Percentiles rank a stretch among this genome's conserved stretches.
Evolutionary conservation across 2,329 filamentous ascomycete genomes (phyloP).

Genomic region (Talaromyces sp.): DNA sequence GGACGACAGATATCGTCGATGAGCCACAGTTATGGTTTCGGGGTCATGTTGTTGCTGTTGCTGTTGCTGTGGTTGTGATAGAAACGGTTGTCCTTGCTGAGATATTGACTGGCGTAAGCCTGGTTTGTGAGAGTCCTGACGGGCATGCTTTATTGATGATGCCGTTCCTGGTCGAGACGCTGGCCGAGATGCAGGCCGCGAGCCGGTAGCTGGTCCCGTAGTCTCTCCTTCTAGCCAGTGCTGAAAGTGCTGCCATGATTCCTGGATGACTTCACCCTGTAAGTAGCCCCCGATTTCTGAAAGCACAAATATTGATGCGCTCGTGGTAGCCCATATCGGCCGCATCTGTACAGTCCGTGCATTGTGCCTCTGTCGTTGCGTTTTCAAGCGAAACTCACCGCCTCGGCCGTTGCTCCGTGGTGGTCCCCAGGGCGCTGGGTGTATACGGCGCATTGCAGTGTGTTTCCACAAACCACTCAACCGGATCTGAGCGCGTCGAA

Average conservation of each 20-base stretch:
- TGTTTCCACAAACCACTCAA: conserved; percentile 84
- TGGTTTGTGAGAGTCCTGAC: not conserved
- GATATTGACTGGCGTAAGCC: not conserved
- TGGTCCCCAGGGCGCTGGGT: conserved; percentile 66
- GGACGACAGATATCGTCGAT: conserved; percentile 68
- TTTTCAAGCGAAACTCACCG: conserved; percentile 56
- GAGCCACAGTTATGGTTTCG: conserved; percentile 74
- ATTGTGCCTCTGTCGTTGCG: conserved; percentile 61
- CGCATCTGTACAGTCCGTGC: conserved; percentile 64
- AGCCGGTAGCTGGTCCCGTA: conserved; percentile 17
- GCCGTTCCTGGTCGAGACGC: conserved; percentile 24
- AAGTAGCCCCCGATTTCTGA: conserved; percentile 84
- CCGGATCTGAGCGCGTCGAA: conserved; percentile 79
- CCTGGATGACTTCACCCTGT: conserved; percentile 80
- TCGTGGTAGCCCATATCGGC: conserved; percentile 83
- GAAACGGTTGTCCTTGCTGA: conserved; percentile 5
- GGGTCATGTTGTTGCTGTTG: conserved; percentile 62
- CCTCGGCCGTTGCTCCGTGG: conserved; percentile 57
- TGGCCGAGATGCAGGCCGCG: conserved; percentile 30
- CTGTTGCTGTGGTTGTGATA: conserved; percentile 10
- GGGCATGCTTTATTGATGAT: conserved; percentile 7
- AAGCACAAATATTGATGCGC: conserved; percentile 81
- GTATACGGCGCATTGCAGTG: conserved; percentile 68
- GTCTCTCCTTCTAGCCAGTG: conserved; percentile 60
- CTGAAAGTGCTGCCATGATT: conserved; percentile 75